phyloP scores from a whole-genome alignment of 2,329 filamentous ascomycete genomes.

The Phoma sp. region DNA sequence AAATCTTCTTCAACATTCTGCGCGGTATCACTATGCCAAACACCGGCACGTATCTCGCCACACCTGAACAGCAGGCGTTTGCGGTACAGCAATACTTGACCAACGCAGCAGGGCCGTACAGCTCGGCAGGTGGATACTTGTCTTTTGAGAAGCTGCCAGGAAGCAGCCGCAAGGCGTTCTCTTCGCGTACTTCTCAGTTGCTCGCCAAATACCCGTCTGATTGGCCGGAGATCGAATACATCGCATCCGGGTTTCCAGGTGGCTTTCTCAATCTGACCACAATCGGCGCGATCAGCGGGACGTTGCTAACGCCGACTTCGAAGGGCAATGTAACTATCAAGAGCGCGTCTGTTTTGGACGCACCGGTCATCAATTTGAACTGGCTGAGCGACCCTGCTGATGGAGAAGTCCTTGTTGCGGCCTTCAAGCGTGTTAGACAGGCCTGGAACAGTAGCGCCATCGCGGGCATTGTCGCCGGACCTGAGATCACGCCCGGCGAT shows the following conservation, averaged over 20 bases:
- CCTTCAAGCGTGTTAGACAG: conserved; percentile 42
- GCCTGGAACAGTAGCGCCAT: conserved; percentile 31
- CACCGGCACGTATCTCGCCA: conserved; percentile 29
- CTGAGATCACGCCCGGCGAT: conserved; percentile 38
- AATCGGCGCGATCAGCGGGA: conserved; percentile 25
- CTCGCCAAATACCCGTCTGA: conserved; percentile 24
- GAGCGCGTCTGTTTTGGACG: conserved; percentile 32
- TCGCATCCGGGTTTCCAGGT: conserved; percentile 25
- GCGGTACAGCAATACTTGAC: conserved; percentile 23
- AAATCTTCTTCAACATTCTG: conserved; percentile 31
- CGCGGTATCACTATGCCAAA: conserved; percentile 26
- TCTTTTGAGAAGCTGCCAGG: conserved; percentile 31
- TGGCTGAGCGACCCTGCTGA: conserved; percentile 45
- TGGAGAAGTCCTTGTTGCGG: conserved; percentile 39
- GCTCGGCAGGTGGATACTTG: conserved; percentile 30
- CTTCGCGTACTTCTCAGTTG: conserved; percentile 14
- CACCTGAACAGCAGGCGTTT: conserved; percentile 16
- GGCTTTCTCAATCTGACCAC: conserved; percentile 19
- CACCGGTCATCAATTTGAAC: conserved; percentile 44
- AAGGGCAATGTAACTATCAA: conserved; percentile 32
- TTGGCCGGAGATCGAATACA: conserved; percentile 34
- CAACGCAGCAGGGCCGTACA: conserved; percentile 27
- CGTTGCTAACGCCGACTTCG: conserved; percentile 22
- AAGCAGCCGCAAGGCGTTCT: conserved; percentile 15
- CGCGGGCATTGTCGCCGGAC: conserved; percentile 27